A percentile compares a stretch with the other conserved stretches of the same genome.
Evolutionary conservation across 2,329 filamentous ascomycete genomes (phyloP).

Genomic region (Sporothrix dimorphospora): DNA sequence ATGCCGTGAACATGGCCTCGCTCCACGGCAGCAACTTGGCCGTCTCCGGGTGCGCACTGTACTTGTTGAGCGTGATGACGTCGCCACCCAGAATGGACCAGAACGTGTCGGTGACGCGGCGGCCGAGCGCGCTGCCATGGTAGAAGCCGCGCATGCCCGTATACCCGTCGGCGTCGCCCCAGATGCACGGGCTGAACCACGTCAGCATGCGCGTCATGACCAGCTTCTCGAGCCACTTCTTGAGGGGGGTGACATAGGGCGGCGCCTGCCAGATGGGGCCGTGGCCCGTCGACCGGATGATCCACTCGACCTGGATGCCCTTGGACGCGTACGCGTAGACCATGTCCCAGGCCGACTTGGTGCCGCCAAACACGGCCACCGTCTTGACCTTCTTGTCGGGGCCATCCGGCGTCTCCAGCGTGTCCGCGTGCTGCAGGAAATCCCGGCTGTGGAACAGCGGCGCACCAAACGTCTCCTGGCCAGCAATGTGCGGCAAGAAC

Average conservation of each 20-base stretch:
- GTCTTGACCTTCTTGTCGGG: constrained; percentile 38
- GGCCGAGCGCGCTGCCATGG: constrained; percentile 61
- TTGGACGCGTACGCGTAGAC: constrained; percentile 63
- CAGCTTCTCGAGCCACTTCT: constrained; percentile 69
- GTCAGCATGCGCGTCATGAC: constrained; percentile 68
- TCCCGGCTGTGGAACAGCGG: constrained; percentile 56
- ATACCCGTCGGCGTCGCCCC: constrained; percentile 67
- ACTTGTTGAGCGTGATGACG: constrained; percentile 56
- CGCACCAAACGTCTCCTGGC: constrained; percentile 50
- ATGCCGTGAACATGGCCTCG: constrained; percentile 55
- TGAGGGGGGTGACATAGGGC: constrained; percentile 67
- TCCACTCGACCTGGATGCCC: constrained; percentile 61
- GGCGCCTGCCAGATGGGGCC: constrained; percentile 64
- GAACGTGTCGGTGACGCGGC: constrained; percentile 58
- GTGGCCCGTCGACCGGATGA: constrained; percentile 60
- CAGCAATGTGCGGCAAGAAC: constrained; percentile 52
- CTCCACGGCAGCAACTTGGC: constrained; percentile 59
- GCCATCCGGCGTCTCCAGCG: constrained; percentile 42
- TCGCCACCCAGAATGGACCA: constrained; percentile 62
- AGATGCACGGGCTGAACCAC: constrained; percentile 76
- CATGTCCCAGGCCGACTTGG: constrained; percentile 68
- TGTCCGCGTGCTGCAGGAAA: constrained; percentile 47
- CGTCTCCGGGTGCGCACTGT: constrained; percentile 56
- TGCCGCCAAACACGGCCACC: constrained; percentile 62
- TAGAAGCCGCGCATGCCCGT: constrained; percentile 56